Percentiles rank a stretch among this genome's conserved stretches.
Conservation (phyloP, 164 flowering plant species). For the Cinnamomum micranthum region DNA sequence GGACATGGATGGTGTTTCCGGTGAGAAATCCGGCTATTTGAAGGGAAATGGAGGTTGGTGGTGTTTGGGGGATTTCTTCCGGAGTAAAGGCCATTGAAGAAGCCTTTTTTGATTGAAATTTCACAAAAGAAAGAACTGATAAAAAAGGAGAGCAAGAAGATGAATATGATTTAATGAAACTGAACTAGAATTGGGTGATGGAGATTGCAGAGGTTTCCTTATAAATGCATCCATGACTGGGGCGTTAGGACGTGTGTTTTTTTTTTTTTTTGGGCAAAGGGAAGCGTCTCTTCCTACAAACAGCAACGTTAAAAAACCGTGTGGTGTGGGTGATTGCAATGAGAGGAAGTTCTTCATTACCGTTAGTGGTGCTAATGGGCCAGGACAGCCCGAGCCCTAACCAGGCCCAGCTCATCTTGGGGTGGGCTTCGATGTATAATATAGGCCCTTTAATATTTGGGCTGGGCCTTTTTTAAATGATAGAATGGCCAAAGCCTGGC, state of each 20-base stretch:
- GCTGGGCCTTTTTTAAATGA: too few relatives aligned
- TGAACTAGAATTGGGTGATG: not conserved
- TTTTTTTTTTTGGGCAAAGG: not conserved
- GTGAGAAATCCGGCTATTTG: slow-evolving; percentile 18
- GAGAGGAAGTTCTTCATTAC: too few relatives aligned
- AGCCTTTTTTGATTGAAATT: not conserved
- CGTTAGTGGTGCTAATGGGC: too few relatives aligned
- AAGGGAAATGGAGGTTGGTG: slow-evolving; percentile 12
- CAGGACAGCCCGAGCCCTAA: too few relatives aligned
- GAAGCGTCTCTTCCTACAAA: not conserved
- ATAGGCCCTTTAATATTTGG: too few relatives aligned
- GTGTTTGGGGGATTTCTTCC: not conserved
- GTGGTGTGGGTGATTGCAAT: too few relatives aligned
- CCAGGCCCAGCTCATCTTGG: too few relatives aligned
- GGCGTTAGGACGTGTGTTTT: not conserved
- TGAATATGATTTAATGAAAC: not conserved
- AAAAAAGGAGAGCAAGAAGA: not conserved
- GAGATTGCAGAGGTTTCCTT: not conserved
- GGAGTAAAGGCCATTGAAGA: slow-evolving; percentile 3
- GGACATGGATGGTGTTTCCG: slow-evolving; percentile 18
- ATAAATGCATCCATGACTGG: not conserved
- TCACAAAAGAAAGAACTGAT: not conserved
- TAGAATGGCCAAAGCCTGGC: too few relatives aligned
- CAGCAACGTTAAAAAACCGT: not conserved
- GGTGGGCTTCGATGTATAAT: too few relatives aligned